Base-by-base conservation (phyloP, 768 basidiomycete genomes). In the Gautieria morchelliformis region DNA sequence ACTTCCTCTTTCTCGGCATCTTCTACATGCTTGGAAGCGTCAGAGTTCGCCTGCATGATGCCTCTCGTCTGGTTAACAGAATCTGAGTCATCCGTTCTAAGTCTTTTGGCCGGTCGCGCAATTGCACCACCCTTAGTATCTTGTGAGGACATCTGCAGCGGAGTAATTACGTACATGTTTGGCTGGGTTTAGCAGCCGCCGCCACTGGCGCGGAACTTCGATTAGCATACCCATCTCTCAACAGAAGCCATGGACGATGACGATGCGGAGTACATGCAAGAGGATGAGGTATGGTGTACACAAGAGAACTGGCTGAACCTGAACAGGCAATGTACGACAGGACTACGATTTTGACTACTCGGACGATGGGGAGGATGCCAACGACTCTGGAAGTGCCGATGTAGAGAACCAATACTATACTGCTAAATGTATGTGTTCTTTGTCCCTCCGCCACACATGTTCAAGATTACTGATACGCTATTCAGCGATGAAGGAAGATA, bases 361-460 rank as follows among this genome's bases (percentile, higher is more conserved):
- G 44, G 94, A 93, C 70, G 86, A 81, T 52, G 91, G 61, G 39
- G 71, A 89, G 37, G 89, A 89, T 30, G 89, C 79, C 30, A 83
- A 90, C 56, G 88, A 88, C 63, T 78, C 82, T 1, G 87, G 80
- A 50, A 89, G 82, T 53, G 88, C 83, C 24, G 94, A 96, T 71
- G 83, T 96, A 46, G 96, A 99, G 74, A 99, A 99, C 67, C 83
- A 93, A 81, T 99, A 99, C 73, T 98, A 98, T 70, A 88, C 85
- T 50, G 96, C 96, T 11, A 99, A 99, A 71, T 85, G 95, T 97
- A 62, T 52, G 85, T 70, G 40, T 59, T 42, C 4, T 44, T 33
- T 7, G 30, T 41, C 35, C 11, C 10, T 49, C 32, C 11, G 22
- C 32, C n/a, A 30, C 52, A 33, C 22, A n/a, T 1, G 3, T 37